phyloP scores from a whole-genome alignment of 2,329 filamentous ascomycete genomes.

The Teratosphaeria destructans region DNA sequence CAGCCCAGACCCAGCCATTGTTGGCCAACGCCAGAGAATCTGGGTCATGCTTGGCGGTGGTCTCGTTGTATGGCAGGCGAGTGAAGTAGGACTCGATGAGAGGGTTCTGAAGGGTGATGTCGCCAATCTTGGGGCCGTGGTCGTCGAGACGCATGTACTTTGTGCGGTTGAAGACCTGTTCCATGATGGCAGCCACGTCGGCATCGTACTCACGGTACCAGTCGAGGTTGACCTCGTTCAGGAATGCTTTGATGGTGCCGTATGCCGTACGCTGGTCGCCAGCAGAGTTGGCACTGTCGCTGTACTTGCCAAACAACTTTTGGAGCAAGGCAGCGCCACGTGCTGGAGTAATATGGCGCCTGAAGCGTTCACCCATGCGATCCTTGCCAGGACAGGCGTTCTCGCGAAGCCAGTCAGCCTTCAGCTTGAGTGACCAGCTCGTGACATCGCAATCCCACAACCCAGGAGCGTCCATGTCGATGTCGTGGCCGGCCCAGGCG shows the following conservation, averaged over 20 bases:
- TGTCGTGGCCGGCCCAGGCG: conserved; percentile 57
- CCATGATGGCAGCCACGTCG: conserved; percentile 71
- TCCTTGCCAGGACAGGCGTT: conserved; percentile 63
- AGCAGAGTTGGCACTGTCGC: conserved; percentile 39
- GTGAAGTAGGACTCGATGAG: conserved; percentile 95
- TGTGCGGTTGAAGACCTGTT: conserved; percentile 87
- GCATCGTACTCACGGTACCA: conserved; percentile 88
- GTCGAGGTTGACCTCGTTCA: conserved; percentile 77
- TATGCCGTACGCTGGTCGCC: conserved; percentile 43
- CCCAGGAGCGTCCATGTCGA: conserved; percentile 44
- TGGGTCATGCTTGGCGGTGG: conserved; percentile 63
- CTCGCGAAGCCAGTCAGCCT: conserved; percentile 55
- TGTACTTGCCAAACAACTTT: conserved; percentile 58
- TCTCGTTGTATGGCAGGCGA: conserved; percentile 66
- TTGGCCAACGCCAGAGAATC: conserved; percentile 77
- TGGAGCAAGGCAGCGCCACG: conserved; percentile 60
- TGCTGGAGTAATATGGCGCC: conserved; percentile 58
- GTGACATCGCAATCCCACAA: conserved; percentile 41
- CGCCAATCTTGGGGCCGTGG: conserved; percentile 75
- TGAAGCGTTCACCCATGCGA: conserved; percentile 68
- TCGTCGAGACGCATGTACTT: conserved; percentile 93
- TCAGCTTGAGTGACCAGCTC: conserved; percentile 48
- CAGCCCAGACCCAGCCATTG: conserved; percentile 98
- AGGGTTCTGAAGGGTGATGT: conserved; percentile 65
- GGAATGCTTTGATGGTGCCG: conserved; percentile 47